Percentiles rank a stretch among this genome's conserved stretches.
These are phyloP conservation scores for Pseudogymnoascus sp. DNA, from an alignment of 2,329 filamentous ascomycete genomes.

Conservation along the genomic window DNA sequence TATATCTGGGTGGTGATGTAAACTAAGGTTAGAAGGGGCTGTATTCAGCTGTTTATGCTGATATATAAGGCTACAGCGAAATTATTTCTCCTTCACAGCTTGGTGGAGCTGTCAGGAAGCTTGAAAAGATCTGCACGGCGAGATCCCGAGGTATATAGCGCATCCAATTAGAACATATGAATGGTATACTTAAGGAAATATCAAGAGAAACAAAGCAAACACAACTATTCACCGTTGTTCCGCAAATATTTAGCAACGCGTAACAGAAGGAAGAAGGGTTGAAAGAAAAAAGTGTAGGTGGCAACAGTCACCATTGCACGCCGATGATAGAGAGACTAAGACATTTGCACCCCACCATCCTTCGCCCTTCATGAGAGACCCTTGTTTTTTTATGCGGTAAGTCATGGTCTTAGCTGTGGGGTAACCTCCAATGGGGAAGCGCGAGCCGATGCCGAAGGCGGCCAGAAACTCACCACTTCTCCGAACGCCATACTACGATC, in stretches of 20 bases:
- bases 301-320: background rate
- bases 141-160: background rate
- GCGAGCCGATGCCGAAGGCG: background rate
- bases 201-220: background rate
- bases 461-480: background rate
- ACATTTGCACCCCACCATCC: background rate
- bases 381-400: background rate
- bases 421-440: background rate
- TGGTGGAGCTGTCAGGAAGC: background rate
- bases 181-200: background rate
- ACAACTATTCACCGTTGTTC: background rate
- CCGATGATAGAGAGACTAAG: background rate
- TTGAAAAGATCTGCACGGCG: background rate
- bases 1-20: background rate
- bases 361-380: background rate
- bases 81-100: background rate
- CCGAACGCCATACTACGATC: background rate
- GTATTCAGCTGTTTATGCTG: background rate
- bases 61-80: background rate
- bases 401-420: background rate
- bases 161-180: background rate
- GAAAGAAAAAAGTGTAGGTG: background rate
- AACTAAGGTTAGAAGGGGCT: background rate
- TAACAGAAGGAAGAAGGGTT: background rate
- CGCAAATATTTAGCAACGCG: background rate